Evolutionary conservation across 1,139 yeast species (phyloP), one percentile per base, ranked within the genome.

Genomic region (Yamadazyma atlantica): DNA sequence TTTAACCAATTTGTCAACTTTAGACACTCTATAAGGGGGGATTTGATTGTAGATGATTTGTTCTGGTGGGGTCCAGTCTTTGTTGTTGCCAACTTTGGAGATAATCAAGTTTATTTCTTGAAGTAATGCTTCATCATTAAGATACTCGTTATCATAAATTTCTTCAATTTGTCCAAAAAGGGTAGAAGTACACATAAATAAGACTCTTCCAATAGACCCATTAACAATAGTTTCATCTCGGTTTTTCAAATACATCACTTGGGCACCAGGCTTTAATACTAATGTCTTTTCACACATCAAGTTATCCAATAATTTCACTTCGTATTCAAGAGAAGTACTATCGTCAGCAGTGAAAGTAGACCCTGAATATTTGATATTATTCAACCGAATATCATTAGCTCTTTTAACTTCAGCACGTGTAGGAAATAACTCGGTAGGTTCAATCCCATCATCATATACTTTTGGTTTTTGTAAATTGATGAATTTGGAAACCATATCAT

Each of bases 341-440:
- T 87, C 96, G 1, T 45, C 46, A 0, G 89, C 80, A 2, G 54
- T 54, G 51, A 64, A 85, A 1, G 80, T 80, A 1, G 67, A 62
- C 5, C 82, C 53, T 0, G 66, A 60, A 4, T 48, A 38, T 1
- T 24, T 17, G 6, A 71, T 49, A 32, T 51, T 54, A 8, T 46
- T 44, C 41, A 89, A 63, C 41, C 89, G 69, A 25, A 65, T 48
- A 22, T 66, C 57, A 53, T 89, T 89, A 1, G 95, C 88, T 16
- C 58, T 44, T 34, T 81, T 84, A 2, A 89, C 97, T 53, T 87
- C 94, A 25, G 69, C 62, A 49, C 94, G 71, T 0, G 87, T 80
- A 0, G 96, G 85, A 53, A 74, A 88, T 31, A 87, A 63, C 54
- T 84, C 94, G 0, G 95, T 85, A 4, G 96, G 95, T 45, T 72